Percentiles rank a stretch among this genome's conserved stretches.
These are phyloP conservation scores for Wallacemonas collosoma DNA, from an alignment of 208 protist genomes.

Conservation along the genomic window DNA sequence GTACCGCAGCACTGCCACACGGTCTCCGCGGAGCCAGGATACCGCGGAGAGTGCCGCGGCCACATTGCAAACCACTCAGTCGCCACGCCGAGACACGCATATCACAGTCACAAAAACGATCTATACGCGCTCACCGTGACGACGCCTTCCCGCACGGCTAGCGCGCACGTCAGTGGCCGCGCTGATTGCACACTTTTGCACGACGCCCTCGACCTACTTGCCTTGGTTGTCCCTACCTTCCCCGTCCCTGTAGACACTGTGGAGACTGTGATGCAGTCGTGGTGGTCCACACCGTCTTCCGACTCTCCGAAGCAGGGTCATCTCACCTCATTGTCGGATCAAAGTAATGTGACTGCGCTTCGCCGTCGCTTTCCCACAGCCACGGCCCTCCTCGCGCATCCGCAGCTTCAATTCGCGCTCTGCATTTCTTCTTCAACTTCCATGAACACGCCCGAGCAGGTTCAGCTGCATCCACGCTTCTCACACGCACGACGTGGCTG, in stretches of 20 bases:
- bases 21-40: too few relatives aligned
- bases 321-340: neutral
- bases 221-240: constrained; percentile 15
- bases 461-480: constrained; percentile 45
- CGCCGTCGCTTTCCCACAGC: constrained; percentile 38
- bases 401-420: constrained; percentile 53
- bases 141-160: too few relatives aligned
- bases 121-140: constrained; percentile 3
- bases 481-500: constrained; percentile 33
- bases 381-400: constrained; percentile 47
- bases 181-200: neutral
- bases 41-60: too few relatives aligned
- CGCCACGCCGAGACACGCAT: too few relatives aligned
- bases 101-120: neutral
- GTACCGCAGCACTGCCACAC: neutral
- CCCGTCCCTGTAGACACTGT: neutral
- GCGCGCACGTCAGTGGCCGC: too few relatives aligned
- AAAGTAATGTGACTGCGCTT: neutral
- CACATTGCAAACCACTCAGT: too few relatives aligned
- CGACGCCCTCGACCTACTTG: constrained; percentile 17
- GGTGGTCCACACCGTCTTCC: neutral
- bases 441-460: neutral
- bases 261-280: neutral
- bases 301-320: too few relatives aligned
- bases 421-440: neutral